Percentiles rank a stretch among this genome's conserved stretches.
phyloP scores from a whole-genome alignment of 129 eudicot species.

The Solidago caesia region DNA sequence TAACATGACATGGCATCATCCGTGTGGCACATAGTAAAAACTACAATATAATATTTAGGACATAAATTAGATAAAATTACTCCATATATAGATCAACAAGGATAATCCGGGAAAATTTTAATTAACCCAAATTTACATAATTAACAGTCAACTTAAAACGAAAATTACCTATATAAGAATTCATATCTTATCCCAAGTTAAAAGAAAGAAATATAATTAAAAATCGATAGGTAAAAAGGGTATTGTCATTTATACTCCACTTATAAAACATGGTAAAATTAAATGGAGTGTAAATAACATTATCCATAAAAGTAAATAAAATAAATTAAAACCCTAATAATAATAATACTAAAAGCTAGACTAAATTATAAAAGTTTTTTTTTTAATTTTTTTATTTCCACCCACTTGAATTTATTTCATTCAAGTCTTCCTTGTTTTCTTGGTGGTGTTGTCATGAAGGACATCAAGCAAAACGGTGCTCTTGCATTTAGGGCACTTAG shows the following conservation, averaged over 20 bases:
- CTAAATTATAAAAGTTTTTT: slow-evolving; percentile 35
- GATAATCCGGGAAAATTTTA: not conserved
- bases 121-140: not conserved
- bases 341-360: slow-evolving; percentile 31
- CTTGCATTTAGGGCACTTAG: slow-evolving; percentile 88
- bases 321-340: slow-evolving; percentile 22
- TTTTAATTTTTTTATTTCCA: not conserved
- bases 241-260: slow-evolving; percentile 51
- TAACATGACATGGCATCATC: slow-evolving; percentile 19
- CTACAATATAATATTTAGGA: not conserved
- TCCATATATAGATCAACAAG: slow-evolving; percentile 19
- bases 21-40: slow-evolving; percentile 10
- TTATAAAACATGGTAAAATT: slow-evolving; percentile 25
- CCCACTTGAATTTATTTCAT: slow-evolving; percentile 20
- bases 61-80: not conserved
- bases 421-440: slow-evolving; percentile 44
- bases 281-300: slow-evolving; percentile 54
- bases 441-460: slow-evolving; percentile 46
- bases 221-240: slow-evolving; percentile 24
- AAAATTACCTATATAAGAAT: slow-evolving; percentile 19
- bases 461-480: slow-evolving; percentile 87
- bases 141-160: not conserved
- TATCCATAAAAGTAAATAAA: slow-evolving; percentile 21
- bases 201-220: slow-evolving; percentile 12
- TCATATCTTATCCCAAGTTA: slow-evolving; percentile 1